Evolutionary conservation across 2,329 filamentous ascomycete genomes (phyloP).

Genomic region (Geosmithia putterillii): DNA sequence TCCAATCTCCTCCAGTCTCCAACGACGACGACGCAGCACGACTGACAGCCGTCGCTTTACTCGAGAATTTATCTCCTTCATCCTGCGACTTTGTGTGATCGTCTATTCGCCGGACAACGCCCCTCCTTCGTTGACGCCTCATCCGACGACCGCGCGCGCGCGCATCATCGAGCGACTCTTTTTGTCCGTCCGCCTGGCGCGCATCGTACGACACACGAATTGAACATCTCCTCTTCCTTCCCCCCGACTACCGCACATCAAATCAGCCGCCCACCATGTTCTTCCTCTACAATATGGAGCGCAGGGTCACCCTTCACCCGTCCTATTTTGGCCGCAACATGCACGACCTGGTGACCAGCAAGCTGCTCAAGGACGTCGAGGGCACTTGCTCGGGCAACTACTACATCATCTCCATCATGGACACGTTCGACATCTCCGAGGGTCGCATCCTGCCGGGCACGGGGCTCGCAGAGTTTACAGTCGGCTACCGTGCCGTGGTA

Average conservation of each 20-base stretch:
- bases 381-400: slow-evolving; percentile 91
- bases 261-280: slow-evolving; percentile 54
- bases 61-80: too few relatives aligned
- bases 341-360: slow-evolving; percentile 79
- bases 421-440: slow-evolving; percentile 88
- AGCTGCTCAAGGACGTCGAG: slow-evolving; percentile 86
- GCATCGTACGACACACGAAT: neutral
- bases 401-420: slow-evolving; percentile 97
- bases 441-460: slow-evolving; percentile 85
- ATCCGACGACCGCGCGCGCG: too few relatives aligned
- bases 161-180: neutral
- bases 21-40: neutral
- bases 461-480: slow-evolving; percentile 86
- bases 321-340: slow-evolving; percentile 95
- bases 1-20: neutral
- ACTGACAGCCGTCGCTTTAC: too few relatives aligned
- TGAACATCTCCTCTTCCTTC: neutral
- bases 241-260: neutral
- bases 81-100: too few relatives aligned
- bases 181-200: neutral
- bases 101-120: too few relatives aligned
- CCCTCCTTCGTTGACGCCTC: too few relatives aligned
- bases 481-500: slow-evolving; percentile 89
- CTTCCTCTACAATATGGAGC: slow-evolving; percentile 94
- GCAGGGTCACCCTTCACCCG: slow-evolving; percentile 86